Evolutionary conservation across 169 alveolate species (phyloP).

Genomic region (Cryptosporidium xiaoi): DNA sequence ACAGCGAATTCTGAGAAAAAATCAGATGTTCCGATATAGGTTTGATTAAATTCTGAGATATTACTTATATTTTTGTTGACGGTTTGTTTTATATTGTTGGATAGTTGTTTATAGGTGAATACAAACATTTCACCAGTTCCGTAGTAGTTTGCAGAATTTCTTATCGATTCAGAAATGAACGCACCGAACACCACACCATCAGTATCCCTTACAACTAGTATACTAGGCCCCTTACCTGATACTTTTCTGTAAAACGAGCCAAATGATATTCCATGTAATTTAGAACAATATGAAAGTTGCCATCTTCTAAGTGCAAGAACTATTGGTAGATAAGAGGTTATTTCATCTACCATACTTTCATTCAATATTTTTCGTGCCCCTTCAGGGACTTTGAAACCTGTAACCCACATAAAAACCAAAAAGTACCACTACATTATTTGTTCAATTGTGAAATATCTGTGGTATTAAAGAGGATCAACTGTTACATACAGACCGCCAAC

Average conservation of each 20-base stretch:
- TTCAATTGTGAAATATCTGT: too few relatives aligned
- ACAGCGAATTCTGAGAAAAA: constrained; percentile 45
- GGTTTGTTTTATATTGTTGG: not conserved
- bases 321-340: constrained; percentile 75
- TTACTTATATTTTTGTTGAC: not conserved
- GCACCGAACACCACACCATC: constrained; percentile 87
- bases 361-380: constrained; percentile 63
- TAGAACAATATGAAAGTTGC: constrained; percentile 77
- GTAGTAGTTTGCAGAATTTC: constrained; percentile 81
- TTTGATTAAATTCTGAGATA: not conserved
- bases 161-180: constrained; percentile 82
- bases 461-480: not conserved
- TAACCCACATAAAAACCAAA: constrained; percentile 48
- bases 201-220: constrained; percentile 84
- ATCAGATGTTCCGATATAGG: not conserved
- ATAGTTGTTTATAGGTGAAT: constrained; percentile 44
- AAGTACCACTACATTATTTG: not conserved
- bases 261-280: constrained; percentile 77
- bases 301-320: constrained; percentile 74
- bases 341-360: constrained; percentile 71
- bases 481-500: constrained; percentile 30
- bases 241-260: constrained; percentile 85
- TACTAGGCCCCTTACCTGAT: constrained; percentile 82
- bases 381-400: constrained; percentile 72
- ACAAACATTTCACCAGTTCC: constrained; percentile 89